Conservation (phyloP, 2,329 filamentous ascomycete species). For the Metarhizium anisopliae region DNA sequence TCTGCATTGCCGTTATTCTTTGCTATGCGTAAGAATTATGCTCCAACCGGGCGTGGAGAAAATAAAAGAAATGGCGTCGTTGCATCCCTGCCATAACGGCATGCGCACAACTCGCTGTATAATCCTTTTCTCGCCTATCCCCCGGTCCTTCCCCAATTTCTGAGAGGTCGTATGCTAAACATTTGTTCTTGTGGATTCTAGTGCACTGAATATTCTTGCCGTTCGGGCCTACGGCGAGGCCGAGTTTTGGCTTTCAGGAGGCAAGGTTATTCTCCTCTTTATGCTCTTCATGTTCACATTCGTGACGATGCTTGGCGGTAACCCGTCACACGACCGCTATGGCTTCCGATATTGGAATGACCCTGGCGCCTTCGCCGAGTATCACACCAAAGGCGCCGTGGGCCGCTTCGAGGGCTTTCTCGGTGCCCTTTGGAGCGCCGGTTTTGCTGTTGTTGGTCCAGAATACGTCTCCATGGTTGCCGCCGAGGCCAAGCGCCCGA, state of each 20-base stretch:
- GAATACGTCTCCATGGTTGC: slow-evolving; percentile 63
- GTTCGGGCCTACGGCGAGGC: slow-evolving; percentile 61
- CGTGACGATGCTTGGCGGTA: slow-evolving; percentile 70
- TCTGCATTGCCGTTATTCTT: slow-evolving; percentile 47
- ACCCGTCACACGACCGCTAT: slow-evolving; percentile 58
- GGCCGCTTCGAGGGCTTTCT: slow-evolving; percentile 66
- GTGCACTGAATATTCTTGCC: slow-evolving; percentile 53
- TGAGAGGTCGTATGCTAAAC: slow-evolving; percentile 20
- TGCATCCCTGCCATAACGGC: background rate
- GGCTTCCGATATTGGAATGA: slow-evolving; percentile 61
- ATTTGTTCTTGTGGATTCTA: slow-evolving; percentile 17
- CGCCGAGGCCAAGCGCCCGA: slow-evolving; percentile 57
- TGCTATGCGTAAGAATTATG: slow-evolving; percentile 42
- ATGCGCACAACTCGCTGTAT: background rate
- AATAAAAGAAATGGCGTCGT: background rate
- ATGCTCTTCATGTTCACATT: slow-evolving; percentile 69
- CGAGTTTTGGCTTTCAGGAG: slow-evolving; percentile 59
- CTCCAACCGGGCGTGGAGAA: background rate
- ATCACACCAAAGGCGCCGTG: slow-evolving; percentile 48
- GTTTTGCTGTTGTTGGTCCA: slow-evolving; percentile 56
- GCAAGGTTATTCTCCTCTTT: slow-evolving; percentile 58
- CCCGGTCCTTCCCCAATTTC: background rate
- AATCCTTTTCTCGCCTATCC: background rate
- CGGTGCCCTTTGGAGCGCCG: slow-evolving; percentile 54
- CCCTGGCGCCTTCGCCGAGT: slow-evolving; percentile 35